These are phyloP conservation scores for Microstroma glucosiphilum DNA, from an alignment of 1,284 basidiomycete species.

Conservation along the genomic window DNA sequence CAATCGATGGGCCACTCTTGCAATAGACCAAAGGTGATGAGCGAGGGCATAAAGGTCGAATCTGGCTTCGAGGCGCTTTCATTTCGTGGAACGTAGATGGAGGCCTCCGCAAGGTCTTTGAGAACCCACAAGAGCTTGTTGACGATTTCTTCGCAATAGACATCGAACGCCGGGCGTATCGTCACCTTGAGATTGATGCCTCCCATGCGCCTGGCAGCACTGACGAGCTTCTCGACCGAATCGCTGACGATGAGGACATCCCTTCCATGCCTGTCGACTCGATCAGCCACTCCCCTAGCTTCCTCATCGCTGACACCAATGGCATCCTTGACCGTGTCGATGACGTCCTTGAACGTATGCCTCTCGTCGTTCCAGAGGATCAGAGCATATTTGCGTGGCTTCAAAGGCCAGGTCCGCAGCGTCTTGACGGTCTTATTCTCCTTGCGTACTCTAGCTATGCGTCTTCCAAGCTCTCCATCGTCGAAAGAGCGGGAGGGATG, in stretches of 20 bases:
- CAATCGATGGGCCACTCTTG: background rate
- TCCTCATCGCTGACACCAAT: slow-evolving; percentile 27
- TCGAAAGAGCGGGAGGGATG: too few species aligned
- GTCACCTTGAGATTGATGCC: slow-evolving; percentile 90
- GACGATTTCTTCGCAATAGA: slow-evolving; percentile 79
- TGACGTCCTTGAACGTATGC: slow-evolving; percentile 85
- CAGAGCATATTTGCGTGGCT: slow-evolving; percentile 62
- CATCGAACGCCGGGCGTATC: slow-evolving; percentile 77
- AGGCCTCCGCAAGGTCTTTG: slow-evolving; percentile 40
- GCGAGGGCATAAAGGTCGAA: slow-evolving; percentile 22
- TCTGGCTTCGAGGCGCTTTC: background rate
- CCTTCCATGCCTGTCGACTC: slow-evolving; percentile 69
- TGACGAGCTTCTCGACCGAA: slow-evolving; percentile 65
- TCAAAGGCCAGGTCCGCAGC: background rate
- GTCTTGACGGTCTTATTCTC: background rate
- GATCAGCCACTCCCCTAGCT: slow-evolving; percentile 62
- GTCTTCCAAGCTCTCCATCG: too few species aligned
- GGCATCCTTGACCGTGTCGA: slow-evolving; percentile 56
- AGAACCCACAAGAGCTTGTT: slow-evolving; percentile 51
- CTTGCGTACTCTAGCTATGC: too few species aligned
- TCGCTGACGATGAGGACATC: slow-evolving; percentile 74
- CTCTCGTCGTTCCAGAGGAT: slow-evolving; percentile 97
- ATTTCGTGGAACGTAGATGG: slow-evolving; percentile 25
- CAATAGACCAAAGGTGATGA: background rate
- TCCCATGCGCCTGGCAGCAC: slow-evolving; percentile 71